These are phyloP conservation scores for Paecilomyces sp. DNA, from an alignment of 2,329 filamentous ascomycete species.

Conservation along the genomic window DNA sequence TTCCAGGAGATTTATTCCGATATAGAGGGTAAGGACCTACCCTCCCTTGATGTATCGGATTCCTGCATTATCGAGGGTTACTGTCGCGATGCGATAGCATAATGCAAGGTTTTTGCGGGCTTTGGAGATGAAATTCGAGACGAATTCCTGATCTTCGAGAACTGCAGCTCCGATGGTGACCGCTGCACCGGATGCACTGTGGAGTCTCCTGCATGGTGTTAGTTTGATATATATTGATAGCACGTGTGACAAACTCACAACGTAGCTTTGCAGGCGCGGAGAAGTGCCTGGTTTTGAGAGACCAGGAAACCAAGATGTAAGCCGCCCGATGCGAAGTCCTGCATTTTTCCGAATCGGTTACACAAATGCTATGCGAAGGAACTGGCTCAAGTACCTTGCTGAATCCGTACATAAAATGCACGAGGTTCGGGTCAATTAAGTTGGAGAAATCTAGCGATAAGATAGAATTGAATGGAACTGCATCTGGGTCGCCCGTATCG, in stretches of 20 bases:
- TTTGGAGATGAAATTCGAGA: conserved; percentile 20
- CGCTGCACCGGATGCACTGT: conserved; percentile 17
- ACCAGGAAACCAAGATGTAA: conserved; percentile 22
- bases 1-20: not conserved
- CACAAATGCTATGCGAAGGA: conserved; percentile 15
- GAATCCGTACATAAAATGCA: conserved; percentile 45
- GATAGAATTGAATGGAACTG: conserved; percentile 38
- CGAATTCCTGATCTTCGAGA: conserved; percentile 29
- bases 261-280: conserved; percentile 18
- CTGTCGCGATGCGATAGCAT: conserved; percentile 21
- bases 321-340: conserved; percentile 25
- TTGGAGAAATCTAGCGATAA: conserved; percentile 35
- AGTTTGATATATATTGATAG: not conserved
- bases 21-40: conserved; percentile 1
- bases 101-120: conserved; percentile 15
- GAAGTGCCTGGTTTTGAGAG: conserved; percentile 17
- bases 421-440: conserved; percentile 38
- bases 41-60: conserved; percentile 31
- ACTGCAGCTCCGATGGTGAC: conserved; percentile 22
- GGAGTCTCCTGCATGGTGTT: conserved; percentile 14
- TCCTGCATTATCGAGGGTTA: conserved; percentile 25
- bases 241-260: conserved; percentile 8
- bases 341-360: not conserved
- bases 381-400: conserved; percentile 30
- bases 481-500: conserved; percentile 24